A percentile compares a stretch with the other conserved stretches of the same genome.
Evolutionary conservation across 148 eudicot species (phyloP).

Genomic region (Rhododendron molle): DNA sequence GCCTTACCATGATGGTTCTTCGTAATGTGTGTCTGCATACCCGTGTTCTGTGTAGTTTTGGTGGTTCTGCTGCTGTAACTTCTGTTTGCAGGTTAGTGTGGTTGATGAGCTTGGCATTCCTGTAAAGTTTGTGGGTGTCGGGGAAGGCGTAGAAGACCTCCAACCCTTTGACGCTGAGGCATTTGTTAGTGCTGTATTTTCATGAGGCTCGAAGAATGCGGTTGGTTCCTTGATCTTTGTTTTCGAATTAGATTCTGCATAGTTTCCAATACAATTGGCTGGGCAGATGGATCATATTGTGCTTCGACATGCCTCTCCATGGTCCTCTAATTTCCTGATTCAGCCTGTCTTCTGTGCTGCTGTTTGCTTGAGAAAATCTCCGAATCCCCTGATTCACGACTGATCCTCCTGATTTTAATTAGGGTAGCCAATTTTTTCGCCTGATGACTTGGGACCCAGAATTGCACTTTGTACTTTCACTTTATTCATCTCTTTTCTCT

Average conservation of each 20-base stretch:
- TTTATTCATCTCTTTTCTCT: neutral
- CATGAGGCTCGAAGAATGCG: constrained; percentile 33
- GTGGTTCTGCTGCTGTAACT: neutral
- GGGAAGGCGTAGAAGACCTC: constrained; percentile 95
- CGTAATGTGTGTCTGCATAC: too few species aligned
- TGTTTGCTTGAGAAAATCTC: neutral
- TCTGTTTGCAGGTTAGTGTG: constrained; percentile 72
- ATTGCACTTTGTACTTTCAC: neutral
- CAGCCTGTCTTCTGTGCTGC: neutral
- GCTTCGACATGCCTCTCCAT: neutral
- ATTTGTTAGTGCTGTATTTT: constrained; percentile 83
- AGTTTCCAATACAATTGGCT: neutral
- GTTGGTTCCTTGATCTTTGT: neutral
- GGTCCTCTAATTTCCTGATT: neutral
- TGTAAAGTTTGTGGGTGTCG: constrained; percentile 98
- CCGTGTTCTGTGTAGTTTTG: neutral
- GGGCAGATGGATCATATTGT: neutral
- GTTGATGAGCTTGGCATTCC: constrained; percentile 98
- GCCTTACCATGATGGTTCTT: neutral
- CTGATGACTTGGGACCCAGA: neutral
- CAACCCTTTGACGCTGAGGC: constrained; percentile 92
- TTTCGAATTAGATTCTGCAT: neutral
- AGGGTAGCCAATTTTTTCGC: too few species aligned
- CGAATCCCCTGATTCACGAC: neutral
- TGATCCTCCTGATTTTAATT: neutral